These are phyloP conservation scores for Phytophthora agathidicida DNA, from an alignment of 352 stramenopile genomes.

Conservation along the genomic window DNA sequence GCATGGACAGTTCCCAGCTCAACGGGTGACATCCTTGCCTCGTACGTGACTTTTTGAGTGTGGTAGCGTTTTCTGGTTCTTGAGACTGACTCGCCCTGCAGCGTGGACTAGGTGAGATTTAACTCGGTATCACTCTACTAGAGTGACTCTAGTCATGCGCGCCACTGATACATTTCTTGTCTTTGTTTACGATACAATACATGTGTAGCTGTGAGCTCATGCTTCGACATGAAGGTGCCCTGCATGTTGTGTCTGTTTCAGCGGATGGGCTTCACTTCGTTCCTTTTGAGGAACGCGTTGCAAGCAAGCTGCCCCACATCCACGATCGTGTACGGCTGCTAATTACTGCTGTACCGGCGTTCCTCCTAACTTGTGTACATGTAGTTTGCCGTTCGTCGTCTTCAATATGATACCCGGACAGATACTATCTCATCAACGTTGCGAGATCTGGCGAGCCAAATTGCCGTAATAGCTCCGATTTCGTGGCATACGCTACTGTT, in stretches of 20 bases:
- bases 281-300: constrained; percentile 30
- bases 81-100: constrained; percentile 4
- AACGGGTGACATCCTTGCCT: constrained; percentile 52
- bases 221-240: constrained; percentile 30
- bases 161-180: no score
- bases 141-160: not conserved
- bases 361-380: not conserved
- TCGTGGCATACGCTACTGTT: constrained; percentile 33
- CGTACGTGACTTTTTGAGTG: constrained; percentile 28
- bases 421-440: constrained; percentile 26
- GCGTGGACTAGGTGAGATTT: constrained; percentile 44
- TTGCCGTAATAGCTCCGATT: constrained; percentile 45
- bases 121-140: constrained; percentile 4
- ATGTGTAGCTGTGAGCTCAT: constrained; percentile 42
- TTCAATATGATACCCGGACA: constrained; percentile 36
- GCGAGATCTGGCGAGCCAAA: constrained; percentile 37
- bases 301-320: constrained; percentile 13
- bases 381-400: constrained; percentile 55
- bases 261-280: constrained; percentile 33
- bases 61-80: constrained; percentile 4
- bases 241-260: constrained; percentile 21
- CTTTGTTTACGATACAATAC: constrained; percentile 10
- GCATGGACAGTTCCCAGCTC: constrained; percentile 47
- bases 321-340: constrained; percentile 19
- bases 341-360: not conserved